These are phyloP conservation scores for Amaranthus hypochondriacus DNA, from an alignment of 148 eudicot genomes.

Conservation along the genomic window DNA sequence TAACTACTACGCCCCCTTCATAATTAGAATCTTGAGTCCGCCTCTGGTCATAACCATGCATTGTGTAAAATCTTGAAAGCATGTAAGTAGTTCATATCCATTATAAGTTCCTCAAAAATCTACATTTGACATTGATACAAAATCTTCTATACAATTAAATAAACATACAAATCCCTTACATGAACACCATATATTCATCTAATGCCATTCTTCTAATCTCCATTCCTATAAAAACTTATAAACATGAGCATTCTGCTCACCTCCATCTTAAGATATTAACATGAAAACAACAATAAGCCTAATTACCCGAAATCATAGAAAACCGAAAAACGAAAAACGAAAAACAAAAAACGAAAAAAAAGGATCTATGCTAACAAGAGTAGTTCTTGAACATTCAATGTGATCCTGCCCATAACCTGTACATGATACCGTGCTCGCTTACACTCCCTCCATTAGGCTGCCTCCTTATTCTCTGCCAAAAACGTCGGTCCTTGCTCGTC, in stretches of 20 bases:
- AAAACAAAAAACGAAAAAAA: background rate
- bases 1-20: no score
- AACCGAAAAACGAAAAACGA: background rate
- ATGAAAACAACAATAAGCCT: background rate
- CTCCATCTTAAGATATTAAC: conserved; percentile 1
- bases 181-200: conserved; percentile 1
- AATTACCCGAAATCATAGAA: background rate
- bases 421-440: conserved; percentile 61
- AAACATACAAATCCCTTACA: conserved; percentile 5
- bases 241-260: conserved; percentile 1
- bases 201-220: background rate
- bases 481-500: conserved; percentile 27
- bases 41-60: no score
- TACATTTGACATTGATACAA: conserved; percentile 11
- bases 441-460: conserved; percentile 55
- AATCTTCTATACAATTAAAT: conserved; percentile 20
- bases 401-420: conserved; percentile 57
- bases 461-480: conserved; percentile 58
- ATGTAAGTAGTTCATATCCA: no score
- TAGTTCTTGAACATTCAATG: conserved; percentile 27
- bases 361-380: background rate
- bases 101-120: background rate
- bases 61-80: no score
- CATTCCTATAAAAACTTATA: background rate
- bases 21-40: no score